phyloP scores from a whole-genome alignment of 805 yeast genomes.

The Cyberlindnera maclurae region DNA sequence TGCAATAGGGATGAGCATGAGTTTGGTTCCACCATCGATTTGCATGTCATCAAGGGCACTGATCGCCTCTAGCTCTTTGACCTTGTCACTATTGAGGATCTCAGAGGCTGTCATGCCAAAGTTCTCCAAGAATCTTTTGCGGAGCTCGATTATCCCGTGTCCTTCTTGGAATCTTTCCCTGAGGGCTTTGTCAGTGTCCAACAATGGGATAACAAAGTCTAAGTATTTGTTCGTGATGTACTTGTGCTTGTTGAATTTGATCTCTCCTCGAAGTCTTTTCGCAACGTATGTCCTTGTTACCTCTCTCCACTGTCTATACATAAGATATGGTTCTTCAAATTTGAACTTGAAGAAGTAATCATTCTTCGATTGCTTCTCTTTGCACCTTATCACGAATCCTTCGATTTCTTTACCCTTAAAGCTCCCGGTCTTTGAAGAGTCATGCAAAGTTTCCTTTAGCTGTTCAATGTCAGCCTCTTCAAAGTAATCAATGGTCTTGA shows the following conservation, averaged over 20 bases:
- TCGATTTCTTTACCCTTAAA: conserved; percentile 72
- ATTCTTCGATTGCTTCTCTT: conserved; percentile 15
- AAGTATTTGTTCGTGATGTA: conserved; percentile 61
- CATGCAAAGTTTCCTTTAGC: conserved; percentile 45
- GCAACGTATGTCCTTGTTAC: conserved; percentile 56
- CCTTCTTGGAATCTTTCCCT: conserved; percentile 42
- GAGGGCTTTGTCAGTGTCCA: conserved; percentile 42
- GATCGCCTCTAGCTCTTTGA: conserved; percentile 31
- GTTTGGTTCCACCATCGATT: conserved; percentile 37
- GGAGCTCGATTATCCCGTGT: conserved; percentile 65
- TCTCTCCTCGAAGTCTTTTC: conserved; percentile 23
- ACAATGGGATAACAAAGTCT: conserved; percentile 51
- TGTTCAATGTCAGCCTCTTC: conserved; percentile 30
- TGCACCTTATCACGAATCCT: conserved; percentile 86
- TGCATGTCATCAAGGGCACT: conserved; percentile 30
- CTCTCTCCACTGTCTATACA: conserved; percentile 89
- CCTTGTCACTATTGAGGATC: conserved; percentile 39
- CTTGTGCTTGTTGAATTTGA: conserved; percentile 45
- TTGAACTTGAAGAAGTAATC: conserved; percentile 87
- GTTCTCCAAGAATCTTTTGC: conserved; percentile 55
- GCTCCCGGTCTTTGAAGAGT: conserved; percentile 57
- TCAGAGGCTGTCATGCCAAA: conserved; percentile 54
- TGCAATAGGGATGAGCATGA: conserved; percentile 73
- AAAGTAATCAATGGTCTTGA: conserved; percentile 48
- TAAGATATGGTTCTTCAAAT: conserved; percentile 89